A percentile compares a stretch with the other conserved stretches of the same genome.
Evolutionary conservation across 192 early-diverging fungal genomes (phyloP).

Genomic region (Coemansia sp.): DNA sequence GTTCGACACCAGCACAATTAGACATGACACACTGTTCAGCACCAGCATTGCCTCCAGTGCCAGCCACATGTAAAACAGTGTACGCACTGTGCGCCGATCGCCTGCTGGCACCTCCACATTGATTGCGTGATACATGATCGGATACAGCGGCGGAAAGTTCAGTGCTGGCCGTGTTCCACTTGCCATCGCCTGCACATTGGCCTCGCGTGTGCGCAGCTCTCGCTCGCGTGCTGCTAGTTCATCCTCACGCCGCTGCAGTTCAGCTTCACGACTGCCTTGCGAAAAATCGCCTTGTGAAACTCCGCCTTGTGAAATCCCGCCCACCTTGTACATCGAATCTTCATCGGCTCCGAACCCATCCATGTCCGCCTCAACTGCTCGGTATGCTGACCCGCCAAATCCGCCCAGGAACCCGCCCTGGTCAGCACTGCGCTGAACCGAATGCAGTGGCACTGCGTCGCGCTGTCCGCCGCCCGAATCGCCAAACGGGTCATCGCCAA

Average conservation of each 20-base stretch:
- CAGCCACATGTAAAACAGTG: constrained; percentile 75
- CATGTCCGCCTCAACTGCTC: constrained; percentile 31
- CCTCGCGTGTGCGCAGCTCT: constrained; percentile 64
- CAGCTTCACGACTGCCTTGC: constrained; percentile 61
- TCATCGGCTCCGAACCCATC: constrained; percentile 17
- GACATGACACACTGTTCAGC: constrained; percentile 77
- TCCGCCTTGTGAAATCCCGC: background rate
- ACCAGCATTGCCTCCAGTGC: constrained; percentile 67
- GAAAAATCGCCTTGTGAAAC: background rate
- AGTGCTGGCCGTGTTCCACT: constrained; percentile 68
- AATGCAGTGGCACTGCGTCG: constrained; percentile 47
- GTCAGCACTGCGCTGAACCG: constrained; percentile 36
- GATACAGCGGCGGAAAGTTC: constrained; percentile 82
- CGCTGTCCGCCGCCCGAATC: constrained; percentile 13
- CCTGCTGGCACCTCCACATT: constrained; percentile 66
- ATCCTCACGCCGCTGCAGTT: constrained; percentile 69
- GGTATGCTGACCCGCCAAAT: constrained; percentile 35
- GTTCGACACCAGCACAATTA: constrained; percentile 71
- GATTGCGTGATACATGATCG: constrained; percentile 80
- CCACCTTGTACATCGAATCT: constrained; percentile 9
- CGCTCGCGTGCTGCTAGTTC: constrained; percentile 77
- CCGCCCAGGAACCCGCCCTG: constrained; percentile 35
- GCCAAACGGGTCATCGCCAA: constrained; percentile 40
- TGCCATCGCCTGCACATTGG: constrained; percentile 54
- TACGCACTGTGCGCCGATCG: constrained; percentile 63